phyloP scores from a whole-genome alignment of 495 filamentous ascomycete species.

The Penicillium steckii region DNA sequence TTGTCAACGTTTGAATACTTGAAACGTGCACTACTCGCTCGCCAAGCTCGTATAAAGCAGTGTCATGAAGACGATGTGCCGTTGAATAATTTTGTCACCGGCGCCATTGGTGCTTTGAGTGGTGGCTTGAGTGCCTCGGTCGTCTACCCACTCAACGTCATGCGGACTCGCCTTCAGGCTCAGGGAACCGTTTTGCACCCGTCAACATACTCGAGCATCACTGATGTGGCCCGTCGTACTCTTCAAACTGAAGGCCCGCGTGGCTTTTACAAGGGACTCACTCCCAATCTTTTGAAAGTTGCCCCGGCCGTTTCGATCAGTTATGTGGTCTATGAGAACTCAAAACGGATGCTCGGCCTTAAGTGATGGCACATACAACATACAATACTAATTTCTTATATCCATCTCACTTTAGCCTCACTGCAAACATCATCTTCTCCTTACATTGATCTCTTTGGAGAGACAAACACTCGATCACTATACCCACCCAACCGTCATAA shows the following conservation, averaged over 20 bases:
- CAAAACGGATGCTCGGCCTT: conserved; percentile 75
- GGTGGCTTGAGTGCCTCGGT: conserved; percentile 91
- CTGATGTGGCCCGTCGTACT: conserved; percentile 82
- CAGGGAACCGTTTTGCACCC: conserved; percentile 93
- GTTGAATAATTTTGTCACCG: conserved; percentile 74
- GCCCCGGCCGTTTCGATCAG: conserved; percentile 95
- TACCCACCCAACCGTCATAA: conserved; percentile 8
- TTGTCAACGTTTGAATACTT: conserved; percentile 92
- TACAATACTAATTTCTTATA: not conserved
- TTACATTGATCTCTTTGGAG: conserved; percentile 15
- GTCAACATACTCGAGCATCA: conserved; percentile 81
- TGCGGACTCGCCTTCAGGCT: conserved; percentile 89
- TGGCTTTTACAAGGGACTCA: conserved; percentile 92
- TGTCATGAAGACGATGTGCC: conserved; percentile 81
- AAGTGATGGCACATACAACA: conserved; percentile 41
- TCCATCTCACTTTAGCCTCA: not conserved
- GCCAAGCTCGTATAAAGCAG: conserved; percentile 65
- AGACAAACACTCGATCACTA: conserved; percentile 1
- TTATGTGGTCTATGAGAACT: conserved; percentile 96
- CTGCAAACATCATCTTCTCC: not conserved
- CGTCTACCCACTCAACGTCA: conserved; percentile 93
- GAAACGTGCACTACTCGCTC: conserved; percentile 68
- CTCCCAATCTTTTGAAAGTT: conserved; percentile 95
- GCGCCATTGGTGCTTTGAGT: conserved; percentile 80
- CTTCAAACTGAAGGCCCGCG: conserved; percentile 77